Evolutionary conservation across 2,329 filamentous ascomycete species (phyloP).

Genomic region (Colletotrichum tabaci): DNA sequence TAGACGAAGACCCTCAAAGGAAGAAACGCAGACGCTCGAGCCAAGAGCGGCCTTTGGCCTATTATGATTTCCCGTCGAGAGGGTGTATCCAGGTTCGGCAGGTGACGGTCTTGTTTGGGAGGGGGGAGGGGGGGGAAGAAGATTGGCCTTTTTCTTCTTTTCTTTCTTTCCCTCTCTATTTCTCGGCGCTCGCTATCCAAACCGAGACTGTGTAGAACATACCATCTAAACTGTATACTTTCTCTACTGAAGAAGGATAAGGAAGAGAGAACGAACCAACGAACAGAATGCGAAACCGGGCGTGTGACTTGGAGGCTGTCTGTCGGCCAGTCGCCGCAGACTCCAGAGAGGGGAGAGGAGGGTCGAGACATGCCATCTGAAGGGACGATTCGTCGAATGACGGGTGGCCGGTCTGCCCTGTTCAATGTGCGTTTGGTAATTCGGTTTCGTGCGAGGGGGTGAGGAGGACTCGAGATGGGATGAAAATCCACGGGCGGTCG

Average conservation of each 20-base stretch:
- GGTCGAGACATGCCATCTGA: constrained; percentile 40
- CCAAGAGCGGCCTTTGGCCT: background rate
- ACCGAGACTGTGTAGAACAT: no score
- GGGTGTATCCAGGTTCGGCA: no score
- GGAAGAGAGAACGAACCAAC: constrained; percentile 14
- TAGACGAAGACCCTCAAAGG: background rate
- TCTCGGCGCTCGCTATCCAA: constrained; percentile 2
- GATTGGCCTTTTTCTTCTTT: constrained; percentile 11
- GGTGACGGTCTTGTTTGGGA: no score
- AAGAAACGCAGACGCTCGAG: constrained; percentile 24
- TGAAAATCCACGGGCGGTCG: constrained; percentile 26
- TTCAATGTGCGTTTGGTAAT: constrained; percentile 38
- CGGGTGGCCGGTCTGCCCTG: constrained; percentile 9
- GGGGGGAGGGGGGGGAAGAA: no score
- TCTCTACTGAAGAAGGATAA: constrained; percentile 17
- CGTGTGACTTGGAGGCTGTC: constrained; percentile 16
- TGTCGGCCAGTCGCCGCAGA: constrained; percentile 17
- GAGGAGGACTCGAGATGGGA: constrained; percentile 30
- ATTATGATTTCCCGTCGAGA: constrained; percentile 4
- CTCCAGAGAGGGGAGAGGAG: constrained; percentile 2
- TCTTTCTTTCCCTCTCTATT: no score
- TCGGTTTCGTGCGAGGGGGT: constrained; percentile 37
- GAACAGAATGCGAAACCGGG: background rate
- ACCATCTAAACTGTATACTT: background rate
- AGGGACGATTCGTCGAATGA: constrained; percentile 37